These are phyloP conservation scores for Eucalyptus pauciflora DNA, from an alignment of 345 rosid genomes.

Conservation along the genomic window DNA sequence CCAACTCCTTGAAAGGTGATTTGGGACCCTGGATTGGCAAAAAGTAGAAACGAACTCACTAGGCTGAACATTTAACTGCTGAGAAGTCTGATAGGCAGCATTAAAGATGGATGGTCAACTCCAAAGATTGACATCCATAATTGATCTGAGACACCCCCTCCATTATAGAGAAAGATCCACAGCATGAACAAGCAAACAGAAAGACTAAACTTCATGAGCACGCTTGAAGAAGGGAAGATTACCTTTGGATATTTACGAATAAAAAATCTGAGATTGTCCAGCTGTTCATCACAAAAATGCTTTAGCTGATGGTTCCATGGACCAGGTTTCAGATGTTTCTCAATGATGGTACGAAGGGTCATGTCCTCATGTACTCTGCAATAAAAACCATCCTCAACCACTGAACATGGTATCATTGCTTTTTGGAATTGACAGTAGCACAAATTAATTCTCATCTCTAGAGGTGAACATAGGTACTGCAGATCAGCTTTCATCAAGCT, in stretches of 20 bases:
- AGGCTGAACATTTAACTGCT: not conserved
- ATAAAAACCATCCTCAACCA: not conserved
- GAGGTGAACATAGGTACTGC: not conserved
- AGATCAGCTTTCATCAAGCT: not conserved
- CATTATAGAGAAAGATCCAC: not conserved
- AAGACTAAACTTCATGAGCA: not conserved
- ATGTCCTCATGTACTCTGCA: constrained; percentile 63
- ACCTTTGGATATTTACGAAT: constrained; percentile 58
- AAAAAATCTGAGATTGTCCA: constrained; percentile 54
- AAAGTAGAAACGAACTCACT: not conserved
- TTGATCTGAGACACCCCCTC: not conserved
- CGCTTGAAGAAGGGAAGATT: not conserved
- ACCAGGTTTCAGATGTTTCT: constrained; percentile 67
- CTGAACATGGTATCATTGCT: not conserved
- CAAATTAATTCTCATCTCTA: not conserved
- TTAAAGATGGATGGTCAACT: not conserved
- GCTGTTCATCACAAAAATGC: constrained; percentile 47
- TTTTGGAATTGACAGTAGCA: not conserved
- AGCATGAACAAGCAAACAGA: not conserved
- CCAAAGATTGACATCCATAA: not conserved
- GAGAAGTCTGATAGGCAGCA: not conserved
- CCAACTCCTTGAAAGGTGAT: constrained; percentile 55
- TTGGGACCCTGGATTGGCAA: constrained; percentile 41
- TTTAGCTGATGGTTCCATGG: constrained; percentile 64
- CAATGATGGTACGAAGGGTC: constrained; percentile 35